Conservation (phyloP, 2,329 filamentous ascomycete genomes). For the Paracoccidioides brasiliensis region DNA sequence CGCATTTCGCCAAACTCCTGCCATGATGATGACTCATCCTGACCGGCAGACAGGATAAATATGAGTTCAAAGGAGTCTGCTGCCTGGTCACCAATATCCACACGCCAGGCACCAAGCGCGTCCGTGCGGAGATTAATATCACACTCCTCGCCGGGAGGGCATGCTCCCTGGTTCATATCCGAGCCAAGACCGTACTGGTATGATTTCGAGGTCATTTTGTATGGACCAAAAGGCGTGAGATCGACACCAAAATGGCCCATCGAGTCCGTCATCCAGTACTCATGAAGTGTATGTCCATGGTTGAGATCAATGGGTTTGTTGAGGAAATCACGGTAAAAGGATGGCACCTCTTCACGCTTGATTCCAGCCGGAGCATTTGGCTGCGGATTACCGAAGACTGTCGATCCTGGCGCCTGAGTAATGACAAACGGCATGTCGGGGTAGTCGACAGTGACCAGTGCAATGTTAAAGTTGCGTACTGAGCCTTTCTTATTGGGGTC, state of each 20-base stretch:
- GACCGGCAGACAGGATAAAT: constrained; percentile 12
- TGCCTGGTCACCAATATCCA: constrained; percentile 9
- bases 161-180: constrained; percentile 8
- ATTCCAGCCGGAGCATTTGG: constrained; percentile 7
- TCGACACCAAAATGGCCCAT: constrained; percentile 11
- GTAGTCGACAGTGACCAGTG: constrained; percentile 11
- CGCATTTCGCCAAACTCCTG: constrained; percentile 13
- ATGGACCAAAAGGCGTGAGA: constrained; percentile 10
- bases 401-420: constrained; percentile 5
- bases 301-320: constrained; percentile 11
- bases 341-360: constrained; percentile 7
- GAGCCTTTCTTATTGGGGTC: constrained; percentile 10
- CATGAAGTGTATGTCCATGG: constrained; percentile 10
- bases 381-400: constrained; percentile 10
- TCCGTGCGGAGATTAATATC: constrained; percentile 9
- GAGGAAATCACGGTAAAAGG: constrained; percentile 11
- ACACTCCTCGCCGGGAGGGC: constrained; percentile 7
- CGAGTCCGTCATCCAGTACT: constrained; percentile 13
- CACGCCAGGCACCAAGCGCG: constrained; percentile 10
- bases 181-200: constrained; percentile 10
- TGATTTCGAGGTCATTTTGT: constrained; percentile 8
- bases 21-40: constrained; percentile 12
- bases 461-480: constrained; percentile 12
- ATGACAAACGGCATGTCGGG: constrained; percentile 8
- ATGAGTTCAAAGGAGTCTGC: constrained; percentile 11